Percentiles rank a stretch among this genome's conserved stretches.
Evolutionary conservation across 73 alveolate genomes (phyloP).

Genomic region (Stentor roeselii): DNA sequence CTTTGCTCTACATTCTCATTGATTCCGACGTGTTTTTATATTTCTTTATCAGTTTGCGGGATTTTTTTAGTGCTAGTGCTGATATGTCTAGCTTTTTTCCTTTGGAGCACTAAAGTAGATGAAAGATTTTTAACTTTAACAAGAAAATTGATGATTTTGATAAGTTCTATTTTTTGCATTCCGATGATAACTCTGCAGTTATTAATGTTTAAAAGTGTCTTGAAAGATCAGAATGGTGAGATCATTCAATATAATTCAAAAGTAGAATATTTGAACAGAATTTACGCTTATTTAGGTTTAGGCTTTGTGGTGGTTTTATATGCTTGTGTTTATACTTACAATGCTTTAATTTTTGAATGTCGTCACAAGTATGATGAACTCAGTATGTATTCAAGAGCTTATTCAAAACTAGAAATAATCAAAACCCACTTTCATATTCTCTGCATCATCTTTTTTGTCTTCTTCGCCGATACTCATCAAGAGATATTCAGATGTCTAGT

Average conservation of each 20-base stretch:
- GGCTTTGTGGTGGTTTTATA: neutral
- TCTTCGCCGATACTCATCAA: neutral
- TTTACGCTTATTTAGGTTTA: neutral
- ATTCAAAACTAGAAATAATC: neutral
- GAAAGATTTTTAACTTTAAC: too few relatives aligned
- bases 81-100: neutral
- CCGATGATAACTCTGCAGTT: neutral
- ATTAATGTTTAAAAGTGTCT: too few relatives aligned
- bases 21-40: neutral
- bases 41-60: neutral
- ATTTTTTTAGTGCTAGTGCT: neutral
- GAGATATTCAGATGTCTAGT: neutral
- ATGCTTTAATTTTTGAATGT: neutral
- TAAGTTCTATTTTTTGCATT: neutral
- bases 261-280: neutral
- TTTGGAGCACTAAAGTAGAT: neutral
- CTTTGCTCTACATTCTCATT: neutral
- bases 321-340: neutral
- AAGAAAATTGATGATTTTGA: too few relatives aligned
- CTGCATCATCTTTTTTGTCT: neutral
- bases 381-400: neutral
- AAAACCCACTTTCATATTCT: neutral
- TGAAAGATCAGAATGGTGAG: too few relatives aligned
- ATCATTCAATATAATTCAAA: neutral
- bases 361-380: neutral